Evolutionary conservation across 257 asterid species (phyloP), one percentile per base, ranked within the genome.

Genomic region (Cynanchum wilfordii): DNA sequence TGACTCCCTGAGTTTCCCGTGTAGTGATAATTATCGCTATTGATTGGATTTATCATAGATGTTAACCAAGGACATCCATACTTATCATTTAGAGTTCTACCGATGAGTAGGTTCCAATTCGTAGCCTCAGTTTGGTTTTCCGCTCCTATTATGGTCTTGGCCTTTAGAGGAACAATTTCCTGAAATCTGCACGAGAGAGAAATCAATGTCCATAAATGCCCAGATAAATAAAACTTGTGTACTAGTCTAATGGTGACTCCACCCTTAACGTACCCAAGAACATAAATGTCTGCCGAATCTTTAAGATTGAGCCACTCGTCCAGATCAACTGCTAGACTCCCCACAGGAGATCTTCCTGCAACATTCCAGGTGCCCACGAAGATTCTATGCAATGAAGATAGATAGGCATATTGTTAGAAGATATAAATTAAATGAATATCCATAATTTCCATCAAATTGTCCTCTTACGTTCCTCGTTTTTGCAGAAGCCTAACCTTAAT

Each of bases 291-390:
- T 49, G 92, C 98, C 73, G 88, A 85, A 42, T 90, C 90, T 81
- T 82, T 87, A 69, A 88, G 89, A 77, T 93, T 90, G 74, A 93
- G 80, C 98, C 98, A 93, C 75, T 89, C 97, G 42, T 87, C 90
- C 85, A 90, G 79, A 79, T 93, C 96, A 45, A 83, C 93, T 51
- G 91, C 97, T 81, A 90, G 80, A 73, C 89, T 87, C 62, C 95
- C 96, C 51, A 85, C 85, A 0, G 98, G 98, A 45, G 97, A 87
- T 81, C 87, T 84, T 77, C 98, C 98, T 40, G 96, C 97, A 67
- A 90, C 98, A 81, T 93, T 93, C 98, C 98, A 93, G 54, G 93
- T 93, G 16, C 98, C 97, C 82, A 93, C 96, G 55, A 90, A 93
- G 33, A 93, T 84, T 82, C 98, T 93, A 81, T 62, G 78, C 71